Conservation (phyloP, 108 stramenopile genomes). For the Poteriospumella lacustris region DNA sequence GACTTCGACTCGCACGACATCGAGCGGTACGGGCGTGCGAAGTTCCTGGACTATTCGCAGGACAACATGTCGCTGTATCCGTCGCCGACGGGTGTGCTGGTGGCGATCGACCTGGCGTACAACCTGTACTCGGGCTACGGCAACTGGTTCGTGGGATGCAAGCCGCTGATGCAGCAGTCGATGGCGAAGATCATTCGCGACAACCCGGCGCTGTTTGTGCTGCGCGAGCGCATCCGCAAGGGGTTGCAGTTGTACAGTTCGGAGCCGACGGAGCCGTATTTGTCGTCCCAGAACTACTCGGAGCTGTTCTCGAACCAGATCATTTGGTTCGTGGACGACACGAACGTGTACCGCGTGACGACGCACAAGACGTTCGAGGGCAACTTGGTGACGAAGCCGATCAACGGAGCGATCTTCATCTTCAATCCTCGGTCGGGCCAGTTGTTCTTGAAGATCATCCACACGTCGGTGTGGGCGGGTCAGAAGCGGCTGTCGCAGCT, state of each 20-base stretch:
- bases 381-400: slow-evolving; percentile 90
- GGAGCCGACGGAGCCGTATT: slow-evolving; percentile 98
- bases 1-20: slow-evolving; percentile 99
- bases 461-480: slow-evolving; percentile 98
- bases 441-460: slow-evolving; percentile 96
- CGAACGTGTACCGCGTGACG: slow-evolving; percentile 96
- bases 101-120: slow-evolving; percentile 93
- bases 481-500: slow-evolving; percentile 98
- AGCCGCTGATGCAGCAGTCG: slow-evolving; percentile 94
- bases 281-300: slow-evolving; percentile 96
- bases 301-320: slow-evolving; percentile 96
- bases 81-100: slow-evolving; percentile 90
- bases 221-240: slow-evolving; percentile 97
- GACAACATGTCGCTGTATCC: slow-evolving; percentile 99
- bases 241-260: slow-evolving; percentile 95
- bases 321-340: slow-evolving; percentile 99
- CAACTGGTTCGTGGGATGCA: slow-evolving; percentile 94
- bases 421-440: slow-evolving; percentile 98
- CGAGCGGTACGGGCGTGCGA: slow-evolving; percentile 91
- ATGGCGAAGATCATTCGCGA: slow-evolving; percentile 97
- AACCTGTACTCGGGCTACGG: slow-evolving; percentile 92
- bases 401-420: slow-evolving; percentile 99
- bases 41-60: slow-evolving; percentile 98
- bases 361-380: slow-evolving; percentile 99
- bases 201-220: slow-evolving; percentile 97